phyloP scores from a whole-genome alignment of 202 grass and related monocot species.

The Brachypodium distachyon region DNA sequence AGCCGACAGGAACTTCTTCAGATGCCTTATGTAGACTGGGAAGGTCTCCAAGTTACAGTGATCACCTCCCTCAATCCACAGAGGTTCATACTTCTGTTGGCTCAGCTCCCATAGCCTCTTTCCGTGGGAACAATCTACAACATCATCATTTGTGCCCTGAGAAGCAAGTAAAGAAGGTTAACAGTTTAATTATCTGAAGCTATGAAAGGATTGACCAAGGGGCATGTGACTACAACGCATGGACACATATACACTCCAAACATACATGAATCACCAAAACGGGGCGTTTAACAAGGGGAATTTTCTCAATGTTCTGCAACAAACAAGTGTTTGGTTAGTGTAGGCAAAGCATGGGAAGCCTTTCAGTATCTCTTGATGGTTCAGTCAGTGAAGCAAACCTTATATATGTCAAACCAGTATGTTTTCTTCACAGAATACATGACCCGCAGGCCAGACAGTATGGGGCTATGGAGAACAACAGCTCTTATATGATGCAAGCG shows the following conservation, averaged over 20 bases:
- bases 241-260: neutral
- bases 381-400: constrained; percentile 43
- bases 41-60: constrained; percentile 75
- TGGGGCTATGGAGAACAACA: constrained; percentile 75
- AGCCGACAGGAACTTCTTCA: constrained; percentile 64
- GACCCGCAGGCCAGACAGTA: constrained; percentile 80
- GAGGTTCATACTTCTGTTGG: constrained; percentile 81
- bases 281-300: constrained; percentile 59
- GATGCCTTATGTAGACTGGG: constrained; percentile 67
- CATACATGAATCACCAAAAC: constrained; percentile 93
- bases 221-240: neutral
- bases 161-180: neutral
- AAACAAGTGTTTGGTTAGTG: constrained; percentile 19
- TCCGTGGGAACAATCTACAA: constrained; percentile 70
- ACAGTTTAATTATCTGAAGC: neutral
- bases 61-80: constrained; percentile 84
- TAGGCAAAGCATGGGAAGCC: neutral
- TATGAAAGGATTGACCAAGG: neutral
- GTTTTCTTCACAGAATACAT: constrained; percentile 87
- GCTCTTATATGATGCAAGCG: constrained; percentile 45
- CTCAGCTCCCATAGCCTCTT: constrained; percentile 76
- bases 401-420: constrained; percentile 97
- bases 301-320: constrained; percentile 87
- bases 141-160: constrained; percentile 76
- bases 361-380: neutral